Conservation (phyloP, 208 protist genomes). For the Strigomonas galati region DNA sequence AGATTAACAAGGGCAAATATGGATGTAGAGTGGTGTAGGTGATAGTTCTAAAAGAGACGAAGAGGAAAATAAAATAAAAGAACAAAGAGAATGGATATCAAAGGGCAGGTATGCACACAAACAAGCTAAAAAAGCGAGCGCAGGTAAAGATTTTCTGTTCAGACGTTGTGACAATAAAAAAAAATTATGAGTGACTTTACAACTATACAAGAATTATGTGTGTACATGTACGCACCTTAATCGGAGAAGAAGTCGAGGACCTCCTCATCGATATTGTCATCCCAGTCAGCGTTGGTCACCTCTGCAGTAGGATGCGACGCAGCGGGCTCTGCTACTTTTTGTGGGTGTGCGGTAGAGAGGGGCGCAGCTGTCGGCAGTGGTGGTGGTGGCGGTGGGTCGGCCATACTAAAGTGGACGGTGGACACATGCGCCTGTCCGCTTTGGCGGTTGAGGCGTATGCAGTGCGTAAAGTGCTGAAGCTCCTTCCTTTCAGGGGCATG, state of each 20-base stretch:
- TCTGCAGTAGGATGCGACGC: background rate
- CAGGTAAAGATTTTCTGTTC: too few species aligned
- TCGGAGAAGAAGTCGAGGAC: slow-evolving; percentile 45
- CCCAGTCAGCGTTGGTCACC: slow-evolving; percentile 14
- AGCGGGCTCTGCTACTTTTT: background rate
- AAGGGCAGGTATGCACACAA: background rate
- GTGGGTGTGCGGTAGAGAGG: too few species aligned
- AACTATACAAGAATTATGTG: too few species aligned
- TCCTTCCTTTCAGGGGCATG: too few species aligned
- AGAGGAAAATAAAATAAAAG: background rate
- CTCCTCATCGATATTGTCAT: slow-evolving; percentile 34
- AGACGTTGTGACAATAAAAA: too few species aligned
- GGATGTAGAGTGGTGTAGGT: too few species aligned
- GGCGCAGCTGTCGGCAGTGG: too few species aligned
- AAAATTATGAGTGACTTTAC: too few species aligned
- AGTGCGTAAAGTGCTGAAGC: background rate
- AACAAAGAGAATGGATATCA: background rate
- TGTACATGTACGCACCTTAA: background rate
- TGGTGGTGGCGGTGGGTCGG: too few species aligned
- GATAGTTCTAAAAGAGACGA: background rate
- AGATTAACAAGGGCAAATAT: too few species aligned
- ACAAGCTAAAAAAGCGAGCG: slow-evolving; percentile 8
- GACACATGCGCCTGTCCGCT: background rate
- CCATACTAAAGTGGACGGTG: too few species aligned
- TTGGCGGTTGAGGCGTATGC: background rate